phyloP scores from a whole-genome alignment of 2,329 filamentous ascomycete species.

The Ascochyta fabae region DNA sequence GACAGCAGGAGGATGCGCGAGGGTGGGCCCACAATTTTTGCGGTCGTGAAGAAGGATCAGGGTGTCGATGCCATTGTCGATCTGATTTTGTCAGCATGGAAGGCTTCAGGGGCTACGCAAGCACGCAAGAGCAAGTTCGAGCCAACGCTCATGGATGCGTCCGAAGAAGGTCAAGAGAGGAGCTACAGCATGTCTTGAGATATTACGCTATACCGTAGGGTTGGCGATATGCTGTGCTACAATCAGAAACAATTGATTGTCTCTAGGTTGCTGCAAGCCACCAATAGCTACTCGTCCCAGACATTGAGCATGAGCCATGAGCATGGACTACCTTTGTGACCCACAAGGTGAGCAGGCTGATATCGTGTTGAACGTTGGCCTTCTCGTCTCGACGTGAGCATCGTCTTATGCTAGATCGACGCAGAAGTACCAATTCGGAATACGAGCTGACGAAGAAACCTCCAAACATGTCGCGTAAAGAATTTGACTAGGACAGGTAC shows the following conservation, averaged over 20 bases:
- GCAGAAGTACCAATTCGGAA: background rate
- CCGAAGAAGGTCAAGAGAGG: slow-evolving; percentile 21
- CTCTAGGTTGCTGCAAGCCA: no score
- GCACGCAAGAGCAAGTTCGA: slow-evolving; percentile 44
- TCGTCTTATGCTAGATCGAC: background rate
- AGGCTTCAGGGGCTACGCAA: slow-evolving; percentile 75
- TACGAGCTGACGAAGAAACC: background rate
- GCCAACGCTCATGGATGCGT: slow-evolving; percentile 43
- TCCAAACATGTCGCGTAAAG: background rate
- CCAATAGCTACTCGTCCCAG: no score
- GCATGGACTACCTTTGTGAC: no score
- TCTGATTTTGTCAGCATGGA: slow-evolving; percentile 91
- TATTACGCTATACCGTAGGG: background rate
- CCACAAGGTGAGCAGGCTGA: no score
- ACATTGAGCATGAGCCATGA: no score
- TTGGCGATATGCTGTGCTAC: background rate
- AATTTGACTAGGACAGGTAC: background rate
- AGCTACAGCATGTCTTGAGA: slow-evolving; percentile 14
- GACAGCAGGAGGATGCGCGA: slow-evolving; percentile 94
- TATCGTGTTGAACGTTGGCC: no score
- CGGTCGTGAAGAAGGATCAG: slow-evolving; percentile 92
- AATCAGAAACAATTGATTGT: no score
- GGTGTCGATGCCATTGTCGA: slow-evolving; percentile 86
- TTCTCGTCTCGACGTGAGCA: no score
- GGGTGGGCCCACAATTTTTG: slow-evolving; percentile 93